Percentiles rank a stretch among this genome's conserved stretches.
Conservation (phyloP, 352 stramenopile genomes). For the Phytophthora rubi region DNA sequence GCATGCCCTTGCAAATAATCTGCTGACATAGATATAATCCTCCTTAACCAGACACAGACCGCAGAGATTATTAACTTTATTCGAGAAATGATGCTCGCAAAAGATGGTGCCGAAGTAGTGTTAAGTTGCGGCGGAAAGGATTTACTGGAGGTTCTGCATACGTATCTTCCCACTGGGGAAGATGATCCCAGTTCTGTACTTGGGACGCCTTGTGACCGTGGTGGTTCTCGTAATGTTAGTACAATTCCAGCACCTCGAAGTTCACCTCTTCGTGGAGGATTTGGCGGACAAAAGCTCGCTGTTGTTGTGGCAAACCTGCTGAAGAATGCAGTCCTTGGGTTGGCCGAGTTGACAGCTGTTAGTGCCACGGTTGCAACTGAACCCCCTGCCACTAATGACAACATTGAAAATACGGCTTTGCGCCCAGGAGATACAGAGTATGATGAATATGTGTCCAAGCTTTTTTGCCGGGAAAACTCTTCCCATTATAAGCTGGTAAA, state of each 20-base stretch:
- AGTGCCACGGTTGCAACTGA: not conserved
- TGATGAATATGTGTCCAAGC: slow-evolving; percentile 39
- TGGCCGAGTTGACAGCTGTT: slow-evolving; percentile 14
- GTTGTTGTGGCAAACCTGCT: slow-evolving; percentile 36
- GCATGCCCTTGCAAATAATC: not conserved
- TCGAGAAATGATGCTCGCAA: slow-evolving; percentile 56
- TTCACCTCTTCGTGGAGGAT: not conserved
- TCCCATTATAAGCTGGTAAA: slow-evolving; percentile 41
- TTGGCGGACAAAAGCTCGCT: slow-evolving; percentile 25
- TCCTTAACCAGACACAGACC: slow-evolving; percentile 32
- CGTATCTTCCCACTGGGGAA: slow-evolving; percentile 4
- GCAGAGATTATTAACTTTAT: slow-evolving; percentile 71
- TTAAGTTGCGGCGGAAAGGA: slow-evolving; percentile 54
- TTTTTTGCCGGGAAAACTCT: slow-evolving; percentile 35
- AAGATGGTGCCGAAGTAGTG: slow-evolving; percentile 57
- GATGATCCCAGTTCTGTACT: not conserved
- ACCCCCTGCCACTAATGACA: not conserved
- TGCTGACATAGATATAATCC: not conserved
- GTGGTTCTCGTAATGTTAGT: not conserved
- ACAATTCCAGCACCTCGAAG: not conserved
- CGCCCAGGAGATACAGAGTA: slow-evolving; percentile 45
- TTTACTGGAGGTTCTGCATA: slow-evolving; percentile 44
- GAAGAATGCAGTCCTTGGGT: slow-evolving; percentile 35
- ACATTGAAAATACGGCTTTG: not conserved
- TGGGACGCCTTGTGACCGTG: not conserved